Conservation (phyloP, 2,329 filamentous ascomycete species). For the Sclerotiophoma versabilis region DNA sequence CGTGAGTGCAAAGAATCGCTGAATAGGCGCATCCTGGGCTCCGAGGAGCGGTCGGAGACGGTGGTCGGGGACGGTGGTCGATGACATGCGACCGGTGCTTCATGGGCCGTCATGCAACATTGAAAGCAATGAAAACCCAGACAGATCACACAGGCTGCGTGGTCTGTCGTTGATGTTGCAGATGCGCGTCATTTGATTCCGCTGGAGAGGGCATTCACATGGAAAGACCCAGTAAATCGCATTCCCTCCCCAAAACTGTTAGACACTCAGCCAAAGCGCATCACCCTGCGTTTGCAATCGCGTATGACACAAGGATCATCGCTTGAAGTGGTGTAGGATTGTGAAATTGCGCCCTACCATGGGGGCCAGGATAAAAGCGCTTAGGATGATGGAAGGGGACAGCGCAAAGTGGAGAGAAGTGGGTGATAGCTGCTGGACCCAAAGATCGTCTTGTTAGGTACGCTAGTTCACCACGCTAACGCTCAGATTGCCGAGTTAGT, state of each 20-base stretch:
- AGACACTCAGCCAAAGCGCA: slow-evolving; percentile 6
- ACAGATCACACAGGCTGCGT: slow-evolving; percentile 4
- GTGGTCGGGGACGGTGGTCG: not conserved
- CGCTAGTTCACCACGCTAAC: slow-evolving; percentile 4
- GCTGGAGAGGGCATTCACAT: slow-evolving; percentile 9
- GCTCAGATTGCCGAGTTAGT: slow-evolving; percentile 17
- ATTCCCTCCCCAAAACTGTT: slow-evolving; percentile 18
- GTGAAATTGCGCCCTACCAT: slow-evolving; percentile 7
- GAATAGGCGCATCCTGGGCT: not conserved
- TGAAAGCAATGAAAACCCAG: not conserved
- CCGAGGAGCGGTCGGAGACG: not conserved
- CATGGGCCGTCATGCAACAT: slow-evolving; percentile 2
- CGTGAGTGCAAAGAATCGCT: not conserved
- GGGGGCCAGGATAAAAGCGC: slow-evolving; percentile 10
- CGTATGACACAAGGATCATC: slow-evolving; percentile 10
- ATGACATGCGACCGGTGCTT: slow-evolving; percentile 1
- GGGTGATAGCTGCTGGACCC: slow-evolving; percentile 14
- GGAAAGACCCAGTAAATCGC: slow-evolving; percentile 16
- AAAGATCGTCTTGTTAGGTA: slow-evolving; percentile 10
- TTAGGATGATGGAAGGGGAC: slow-evolving; percentile 6
- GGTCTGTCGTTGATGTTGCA: slow-evolving; percentile 9
- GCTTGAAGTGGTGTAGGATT: slow-evolving; percentile 2
- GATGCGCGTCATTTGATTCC: slow-evolving; percentile 14
- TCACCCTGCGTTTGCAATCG: slow-evolving; percentile 4
- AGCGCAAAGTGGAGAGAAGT: slow-evolving; percentile 16